Conservation (phyloP, 805 yeast species). For the Pichia kluyveri region DNA sequence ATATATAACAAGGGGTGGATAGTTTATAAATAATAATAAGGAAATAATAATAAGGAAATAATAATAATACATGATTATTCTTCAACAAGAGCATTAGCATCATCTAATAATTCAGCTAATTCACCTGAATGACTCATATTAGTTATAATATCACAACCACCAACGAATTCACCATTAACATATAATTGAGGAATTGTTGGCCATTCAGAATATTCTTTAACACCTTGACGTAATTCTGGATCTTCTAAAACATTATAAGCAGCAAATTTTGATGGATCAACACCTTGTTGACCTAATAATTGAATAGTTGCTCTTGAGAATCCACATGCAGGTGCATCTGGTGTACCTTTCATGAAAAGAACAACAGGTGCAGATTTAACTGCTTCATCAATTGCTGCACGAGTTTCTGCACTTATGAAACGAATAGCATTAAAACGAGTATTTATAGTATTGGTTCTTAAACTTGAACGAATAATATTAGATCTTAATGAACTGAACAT, state of each 20-base stretch:
- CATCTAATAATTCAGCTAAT: conserved; percentile 72
- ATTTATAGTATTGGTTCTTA: too few relatives aligned
- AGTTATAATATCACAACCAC: conserved; percentile 94
- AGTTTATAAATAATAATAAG: too few relatives aligned
- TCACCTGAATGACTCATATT: conserved; percentile 92
- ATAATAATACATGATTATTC: too few relatives aligned
- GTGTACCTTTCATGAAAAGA: conserved; percentile 96
- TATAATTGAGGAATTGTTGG: conserved; percentile 98
- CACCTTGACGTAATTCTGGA: conserved; percentile 86
- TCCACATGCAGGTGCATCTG: conserved; percentile 96
- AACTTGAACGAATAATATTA: too few relatives aligned
- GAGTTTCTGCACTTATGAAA: conserved; percentile 67
- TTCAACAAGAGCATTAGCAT: conserved; percentile 59
- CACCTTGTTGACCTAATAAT: conserved; percentile 91
- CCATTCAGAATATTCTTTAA: conserved; percentile 94
- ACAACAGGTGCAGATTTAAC: conserved; percentile 89
- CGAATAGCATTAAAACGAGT: conserved; percentile 7
- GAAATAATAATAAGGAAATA: background rate
- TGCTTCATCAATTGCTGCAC: conserved; percentile 78
- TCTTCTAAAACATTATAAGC: conserved; percentile 96
- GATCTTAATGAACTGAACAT: too few relatives aligned
- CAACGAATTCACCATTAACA: conserved; percentile 83
- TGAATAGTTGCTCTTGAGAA: conserved; percentile 93
- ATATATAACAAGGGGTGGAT: background rate
- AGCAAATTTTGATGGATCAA: conserved; percentile 92